These are phyloP conservation scores for Aureobasidium sp. DNA, from an alignment of 2,329 filamentous ascomycete species.

Conservation along the genomic window DNA sequence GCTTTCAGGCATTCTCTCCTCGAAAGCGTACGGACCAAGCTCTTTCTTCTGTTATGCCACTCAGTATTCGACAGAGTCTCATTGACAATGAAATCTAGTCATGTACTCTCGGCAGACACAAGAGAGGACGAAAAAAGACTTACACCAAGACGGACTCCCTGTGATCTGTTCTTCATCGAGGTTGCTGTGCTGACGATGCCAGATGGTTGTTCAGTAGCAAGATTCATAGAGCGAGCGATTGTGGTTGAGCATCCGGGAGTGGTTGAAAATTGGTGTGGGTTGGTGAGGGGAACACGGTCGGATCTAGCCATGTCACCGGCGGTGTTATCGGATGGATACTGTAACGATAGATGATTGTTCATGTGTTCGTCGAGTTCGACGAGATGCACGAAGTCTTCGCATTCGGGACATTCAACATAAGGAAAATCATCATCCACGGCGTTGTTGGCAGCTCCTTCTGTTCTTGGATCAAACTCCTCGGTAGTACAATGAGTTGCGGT, in stretches of 20 bases:
- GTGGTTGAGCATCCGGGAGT: not conserved
- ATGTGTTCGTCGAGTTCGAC: constrained; percentile 52
- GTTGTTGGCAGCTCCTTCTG: not conserved
- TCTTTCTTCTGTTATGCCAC: constrained; percentile 38
- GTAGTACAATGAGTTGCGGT: not conserved
- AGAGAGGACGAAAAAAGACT: not conserved
- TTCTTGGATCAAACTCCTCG: not conserved
- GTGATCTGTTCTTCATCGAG: not conserved
- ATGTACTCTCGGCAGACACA: not conserved
- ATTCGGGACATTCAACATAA: constrained; percentile 47
- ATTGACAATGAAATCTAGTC: not conserved
- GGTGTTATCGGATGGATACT: constrained; percentile 8
- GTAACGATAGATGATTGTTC: constrained; percentile 41
- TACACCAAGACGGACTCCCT: constrained; percentile 13
- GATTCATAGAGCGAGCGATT: not conserved
- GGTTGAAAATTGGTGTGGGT: too few species aligned
- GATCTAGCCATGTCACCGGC: not conserved
- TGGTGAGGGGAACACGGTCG: not conserved
- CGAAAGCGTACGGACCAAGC: constrained; percentile 50
- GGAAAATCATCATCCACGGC: constrained; percentile 7
- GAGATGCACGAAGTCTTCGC: constrained; percentile 47
- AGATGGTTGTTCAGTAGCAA: not conserved
- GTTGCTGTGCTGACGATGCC: not conserved
- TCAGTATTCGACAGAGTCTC: not conserved
- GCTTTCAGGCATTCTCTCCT: constrained; percentile 47